These are phyloP conservation scores for Kwoniella pini DNA, from an alignment of 768 basidiomycete species.

Conservation along the genomic window DNA sequence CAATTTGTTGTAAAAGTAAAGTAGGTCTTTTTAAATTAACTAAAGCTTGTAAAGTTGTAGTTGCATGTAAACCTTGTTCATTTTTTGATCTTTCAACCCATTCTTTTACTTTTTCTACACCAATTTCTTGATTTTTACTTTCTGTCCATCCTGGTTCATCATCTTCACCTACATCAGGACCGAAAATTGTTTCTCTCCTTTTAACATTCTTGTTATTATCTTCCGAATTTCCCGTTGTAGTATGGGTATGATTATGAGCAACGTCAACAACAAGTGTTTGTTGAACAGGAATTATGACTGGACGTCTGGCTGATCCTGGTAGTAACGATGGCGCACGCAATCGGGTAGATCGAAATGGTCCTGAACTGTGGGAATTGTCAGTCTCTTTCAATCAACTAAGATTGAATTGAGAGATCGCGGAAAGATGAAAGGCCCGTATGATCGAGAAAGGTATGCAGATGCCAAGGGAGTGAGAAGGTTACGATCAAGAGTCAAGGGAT, in stretches of 20 bases:
- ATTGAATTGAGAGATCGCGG: too few species aligned
- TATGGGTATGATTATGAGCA: conserved; percentile 9
- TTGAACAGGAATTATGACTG: conserved; percentile 24
- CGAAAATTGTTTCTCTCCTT: conserved; percentile 80
- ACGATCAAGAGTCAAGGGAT: too few species aligned
- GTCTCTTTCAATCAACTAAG: too few species aligned
- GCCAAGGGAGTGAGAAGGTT: too few species aligned
- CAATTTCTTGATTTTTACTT: conserved; percentile 58
- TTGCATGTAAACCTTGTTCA: conserved; percentile 81
- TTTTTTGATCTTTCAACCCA: conserved; percentile 76
- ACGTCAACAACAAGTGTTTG: conserved; percentile 48
- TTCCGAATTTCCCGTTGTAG: neutral
- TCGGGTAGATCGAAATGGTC: conserved; percentile 39
- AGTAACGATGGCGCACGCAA: conserved; percentile 44
- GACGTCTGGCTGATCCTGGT: conserved; percentile 13
- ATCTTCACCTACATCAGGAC: conserved; percentile 75
- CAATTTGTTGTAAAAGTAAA: conserved; percentile 62
- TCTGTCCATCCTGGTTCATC: conserved; percentile 62
- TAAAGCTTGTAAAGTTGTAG: conserved; percentile 88
- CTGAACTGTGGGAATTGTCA: conserved; percentile 33
- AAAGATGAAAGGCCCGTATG: too few species aligned
- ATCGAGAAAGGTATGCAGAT: neutral
- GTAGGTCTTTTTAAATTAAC: conserved; percentile 93
- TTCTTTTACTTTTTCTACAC: conserved; percentile 72
- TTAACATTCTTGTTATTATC: conserved; percentile 52